phyloP scores from a whole-genome alignment of 495 filamentous ascomycete genomes.

The Saxispiralis lemnorum region DNA sequence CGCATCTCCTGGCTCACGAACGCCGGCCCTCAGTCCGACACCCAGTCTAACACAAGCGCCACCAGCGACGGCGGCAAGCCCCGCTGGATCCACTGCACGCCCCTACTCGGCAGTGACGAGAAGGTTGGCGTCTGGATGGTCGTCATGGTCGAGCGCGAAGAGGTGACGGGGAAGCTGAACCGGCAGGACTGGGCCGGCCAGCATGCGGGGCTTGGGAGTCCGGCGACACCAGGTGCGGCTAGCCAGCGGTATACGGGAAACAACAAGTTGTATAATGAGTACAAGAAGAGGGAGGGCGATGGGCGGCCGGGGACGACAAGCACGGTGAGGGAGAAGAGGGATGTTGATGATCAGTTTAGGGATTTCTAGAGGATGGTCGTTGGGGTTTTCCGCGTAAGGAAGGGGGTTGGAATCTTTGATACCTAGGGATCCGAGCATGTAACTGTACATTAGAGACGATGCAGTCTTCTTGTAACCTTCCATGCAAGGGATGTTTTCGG shows the following conservation, averaged over 20 bases:
- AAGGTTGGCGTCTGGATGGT: slow-evolving; percentile 50
- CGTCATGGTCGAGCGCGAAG: slow-evolving; percentile 38
- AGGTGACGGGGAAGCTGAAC: slow-evolving; percentile 17
- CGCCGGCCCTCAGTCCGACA: background rate
- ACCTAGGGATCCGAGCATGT: no score
- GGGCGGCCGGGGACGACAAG: background rate
- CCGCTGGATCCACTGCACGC: slow-evolving; percentile 47
- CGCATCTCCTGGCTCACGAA: slow-evolving; percentile 24
- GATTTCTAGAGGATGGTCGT: slow-evolving; percentile 6
- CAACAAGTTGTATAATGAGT: slow-evolving; percentile 22
- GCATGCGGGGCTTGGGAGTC: background rate
- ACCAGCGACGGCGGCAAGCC: slow-evolving; percentile 15
- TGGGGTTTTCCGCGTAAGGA: no score
- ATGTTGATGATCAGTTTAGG: slow-evolving; percentile 13
- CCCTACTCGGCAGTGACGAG: slow-evolving; percentile 38
- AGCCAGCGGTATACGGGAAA: slow-evolving; percentile 13
- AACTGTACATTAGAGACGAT: no score
- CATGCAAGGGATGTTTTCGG: no score
- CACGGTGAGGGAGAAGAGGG: slow-evolving; percentile 1
- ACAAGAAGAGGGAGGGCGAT: slow-evolving; percentile 15
- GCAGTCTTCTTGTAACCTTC: no score
- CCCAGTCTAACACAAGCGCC: background rate
- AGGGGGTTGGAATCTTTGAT: no score
- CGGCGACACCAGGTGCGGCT: slow-evolving; percentile 3
- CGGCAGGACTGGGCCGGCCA: background rate